These are phyloP conservation scores for Avena eriantha DNA, from an alignment of 176 grass and related monocot species.

Conservation along the genomic window DNA sequence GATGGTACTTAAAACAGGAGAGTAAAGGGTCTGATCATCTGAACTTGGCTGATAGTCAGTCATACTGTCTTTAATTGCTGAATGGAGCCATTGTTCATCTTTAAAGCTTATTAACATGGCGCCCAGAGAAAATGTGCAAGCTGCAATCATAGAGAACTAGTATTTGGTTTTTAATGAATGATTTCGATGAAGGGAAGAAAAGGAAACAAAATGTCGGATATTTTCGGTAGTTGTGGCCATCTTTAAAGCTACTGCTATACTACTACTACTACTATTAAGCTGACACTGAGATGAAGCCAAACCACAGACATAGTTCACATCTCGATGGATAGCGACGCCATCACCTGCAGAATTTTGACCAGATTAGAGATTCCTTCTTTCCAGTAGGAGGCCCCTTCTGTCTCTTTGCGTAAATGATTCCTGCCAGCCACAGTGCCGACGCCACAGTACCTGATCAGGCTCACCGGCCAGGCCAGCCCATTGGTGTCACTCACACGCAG, in stretches of 20 bases:
- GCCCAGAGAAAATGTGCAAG: not conserved
- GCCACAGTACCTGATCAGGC: constrained; percentile 38
- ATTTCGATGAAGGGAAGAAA: too few relatives aligned
- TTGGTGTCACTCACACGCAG: not conserved
- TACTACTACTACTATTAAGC: not conserved
- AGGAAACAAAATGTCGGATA: not conserved
- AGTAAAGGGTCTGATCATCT: not conserved
- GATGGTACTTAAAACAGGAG: not conserved
- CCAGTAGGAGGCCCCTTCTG: constrained; percentile 37
- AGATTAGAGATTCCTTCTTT: constrained; percentile 33
- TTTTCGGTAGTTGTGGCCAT: not conserved
- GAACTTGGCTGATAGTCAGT: not conserved
- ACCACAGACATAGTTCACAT: constrained; percentile 13
- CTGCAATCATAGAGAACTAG: too few relatives aligned
- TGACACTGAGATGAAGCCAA: constrained; percentile 27
- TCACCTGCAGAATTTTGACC: constrained; percentile 50
- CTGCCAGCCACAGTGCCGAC: constrained; percentile 34
- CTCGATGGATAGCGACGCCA: constrained; percentile 26
- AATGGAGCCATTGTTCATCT: not conserved
- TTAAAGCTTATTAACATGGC: not conserved
- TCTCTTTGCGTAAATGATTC: constrained; percentile 45
- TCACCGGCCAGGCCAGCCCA: constrained; percentile 12
- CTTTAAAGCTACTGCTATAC: not conserved
- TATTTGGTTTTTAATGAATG: too few relatives aligned
- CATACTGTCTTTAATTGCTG: not conserved